Conservation (phyloP, 2,329 filamentous ascomycete genomes). For the Cladosporium sp. region DNA sequence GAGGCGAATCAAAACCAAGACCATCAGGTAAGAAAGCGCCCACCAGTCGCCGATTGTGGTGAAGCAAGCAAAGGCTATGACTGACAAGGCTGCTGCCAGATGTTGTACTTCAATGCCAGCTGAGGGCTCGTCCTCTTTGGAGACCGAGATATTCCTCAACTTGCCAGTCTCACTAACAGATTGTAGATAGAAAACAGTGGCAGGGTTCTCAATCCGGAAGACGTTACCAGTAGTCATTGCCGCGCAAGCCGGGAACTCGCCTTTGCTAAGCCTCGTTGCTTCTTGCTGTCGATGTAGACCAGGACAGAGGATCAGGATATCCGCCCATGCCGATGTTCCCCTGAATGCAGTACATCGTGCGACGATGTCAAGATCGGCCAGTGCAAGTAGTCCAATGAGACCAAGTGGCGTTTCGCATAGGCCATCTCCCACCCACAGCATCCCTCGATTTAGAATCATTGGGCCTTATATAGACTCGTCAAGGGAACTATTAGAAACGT, state of each 20-base stretch:
- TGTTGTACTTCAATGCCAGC: background rate
- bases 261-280: conserved; percentile 47
- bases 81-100: background rate
- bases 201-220: conserved; percentile 47
- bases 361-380: conserved; percentile 56
- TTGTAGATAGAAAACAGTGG: conserved; percentile 50
- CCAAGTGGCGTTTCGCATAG: background rate
- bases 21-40: conserved; percentile 45
- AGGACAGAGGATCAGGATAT: conserved; percentile 55
- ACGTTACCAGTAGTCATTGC: conserved; percentile 43
- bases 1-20: conserved; percentile 52
- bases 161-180: conserved; percentile 25
- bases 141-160: conserved; percentile 25
- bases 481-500: too few species aligned
- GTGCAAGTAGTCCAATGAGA: conserved; percentile 49
- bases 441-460: too few species aligned
- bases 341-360: conserved; percentile 54
- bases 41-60: conserved; percentile 32
- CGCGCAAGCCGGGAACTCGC: conserved; percentile 39
- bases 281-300: conserved; percentile 60
- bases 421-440: background rate
- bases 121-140: background rate
- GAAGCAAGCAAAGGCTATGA: conserved; percentile 16
- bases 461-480: too few species aligned
- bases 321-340: conserved; percentile 54